Evolutionary conservation across 2,329 filamentous ascomycete genomes (phyloP).

Genomic region (Fusarium anthophilum): DNA sequence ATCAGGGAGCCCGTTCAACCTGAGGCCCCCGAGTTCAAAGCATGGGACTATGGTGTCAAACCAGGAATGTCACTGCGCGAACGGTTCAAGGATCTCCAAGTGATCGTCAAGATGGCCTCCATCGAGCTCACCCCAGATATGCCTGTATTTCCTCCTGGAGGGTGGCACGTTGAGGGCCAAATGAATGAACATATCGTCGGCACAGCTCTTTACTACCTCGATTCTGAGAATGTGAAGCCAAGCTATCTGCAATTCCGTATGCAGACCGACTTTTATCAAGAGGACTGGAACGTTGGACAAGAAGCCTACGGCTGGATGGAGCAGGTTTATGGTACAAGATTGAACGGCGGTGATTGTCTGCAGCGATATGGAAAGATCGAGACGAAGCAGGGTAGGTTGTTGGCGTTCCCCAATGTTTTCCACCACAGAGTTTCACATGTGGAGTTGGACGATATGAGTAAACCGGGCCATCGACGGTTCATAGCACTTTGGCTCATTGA

Average conservation of each 20-base stretch:
- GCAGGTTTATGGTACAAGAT: not conserved
- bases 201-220: constrained; percentile 42
- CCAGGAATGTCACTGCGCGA: constrained; percentile 6
- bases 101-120: constrained; percentile 68
- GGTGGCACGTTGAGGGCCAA: constrained; percentile 41
- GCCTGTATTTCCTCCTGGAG: constrained; percentile 38
- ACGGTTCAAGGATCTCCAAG: constrained; percentile 50
- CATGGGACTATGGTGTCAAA: constrained; percentile 44
- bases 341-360: not conserved
- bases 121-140: constrained; percentile 17
- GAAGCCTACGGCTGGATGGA: constrained; percentile 10
- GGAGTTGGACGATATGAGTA: constrained; percentile 54
- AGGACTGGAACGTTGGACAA: not conserved
- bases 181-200: constrained; percentile 44
- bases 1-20: constrained; percentile 24
- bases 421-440: constrained; percentile 50
- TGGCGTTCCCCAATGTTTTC: constrained; percentile 36
- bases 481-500: constrained; percentile 65
- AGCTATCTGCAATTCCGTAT: constrained; percentile 35
- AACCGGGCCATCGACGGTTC: constrained; percentile 61
- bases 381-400: constrained; percentile 24
- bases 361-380: constrained; percentile 34
- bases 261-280: constrained; percentile 3
- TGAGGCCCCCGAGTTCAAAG: constrained; percentile 44
- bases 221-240: constrained; percentile 34